These are phyloP conservation scores for Neospora caninum DNA, from an alignment of 169 alveolate genomes.

Conservation along the genomic window DNA sequence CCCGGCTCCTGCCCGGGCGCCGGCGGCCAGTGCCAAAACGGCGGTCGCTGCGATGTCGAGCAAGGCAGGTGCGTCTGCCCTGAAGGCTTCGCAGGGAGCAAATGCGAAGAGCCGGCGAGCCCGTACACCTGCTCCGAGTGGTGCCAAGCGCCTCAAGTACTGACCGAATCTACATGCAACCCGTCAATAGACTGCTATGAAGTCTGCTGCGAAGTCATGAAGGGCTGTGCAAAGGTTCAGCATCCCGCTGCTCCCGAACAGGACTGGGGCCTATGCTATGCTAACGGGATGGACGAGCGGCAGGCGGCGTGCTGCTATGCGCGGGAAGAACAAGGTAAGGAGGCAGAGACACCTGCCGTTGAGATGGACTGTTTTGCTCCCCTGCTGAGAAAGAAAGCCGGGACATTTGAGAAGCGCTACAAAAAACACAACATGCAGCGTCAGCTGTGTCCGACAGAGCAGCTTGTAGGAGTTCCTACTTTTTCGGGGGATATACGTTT, in stretches of 20 bases:
- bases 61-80: slow-evolving; percentile 56
- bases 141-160: slow-evolving; percentile 40
- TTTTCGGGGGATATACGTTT: too few species aligned
- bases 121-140: slow-evolving; percentile 28
- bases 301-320: slow-evolving; percentile 53
- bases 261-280: slow-evolving; percentile 26
- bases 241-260: neutral
- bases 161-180: slow-evolving; percentile 8
- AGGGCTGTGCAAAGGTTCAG: neutral
- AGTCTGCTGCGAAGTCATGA: slow-evolving; percentile 48
- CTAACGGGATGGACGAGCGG: slow-evolving; percentile 8
- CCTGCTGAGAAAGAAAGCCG: too few species aligned
- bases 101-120: slow-evolving; percentile 47
- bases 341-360: neutral
- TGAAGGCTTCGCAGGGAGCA: slow-evolving; percentile 44
- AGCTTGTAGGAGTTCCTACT: too few species aligned
- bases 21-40: slow-evolving; percentile 55
- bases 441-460: too few species aligned
- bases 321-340: neutral
- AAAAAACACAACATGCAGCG: too few species aligned
- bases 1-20: slow-evolving; percentile 38
- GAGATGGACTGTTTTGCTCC: too few species aligned
- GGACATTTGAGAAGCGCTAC: too few species aligned
- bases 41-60: slow-evolving; percentile 57
- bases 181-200: slow-evolving; percentile 52